Evolutionary conservation across 2,329 filamentous ascomycete species (phyloP), one percentile per base, ranked within the genome.

Genomic region (Alternaria alternata): DNA sequence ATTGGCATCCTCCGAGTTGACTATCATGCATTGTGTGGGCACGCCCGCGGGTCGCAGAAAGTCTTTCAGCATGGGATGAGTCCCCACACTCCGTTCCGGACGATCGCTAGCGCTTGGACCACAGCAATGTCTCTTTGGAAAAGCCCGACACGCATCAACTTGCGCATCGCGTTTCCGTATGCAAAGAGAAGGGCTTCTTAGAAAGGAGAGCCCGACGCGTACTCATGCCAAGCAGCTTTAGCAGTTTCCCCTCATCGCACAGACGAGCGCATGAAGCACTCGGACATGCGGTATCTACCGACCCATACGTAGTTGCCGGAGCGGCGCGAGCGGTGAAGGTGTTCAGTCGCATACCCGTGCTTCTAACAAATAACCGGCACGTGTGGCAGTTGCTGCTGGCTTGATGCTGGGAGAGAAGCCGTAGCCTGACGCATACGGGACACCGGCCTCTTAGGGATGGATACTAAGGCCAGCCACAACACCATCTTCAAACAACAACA

Each of bases 361-460:
- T 54, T 42, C 34, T 59, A 32, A 11, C 52, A 18, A 16, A 26
- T 51, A 20, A 38, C n/a, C 41, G 41, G 32, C 48, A 51, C 52
- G 30, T 56, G 46, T 56, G 46, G 39, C 52, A 51, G 32, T 39
- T 47, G 39, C 32, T 56, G 30, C 57, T 39, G 36, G 57, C 57
- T 61, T 63, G 28, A 63, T 67, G 59, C 64, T 56, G 52, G 64
- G 12, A 51, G 20, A 26, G n/a, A 52, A 26, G 52, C 39, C 18
- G 44, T 59, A 46, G 57, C 52, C 59, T 44, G 62, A 64, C 64
- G 44, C 46, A 53, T 51, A 47, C 54, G 49, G 54, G 54, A 63
- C 62, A 49, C 64, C 42, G 64, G 62, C 46, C 48, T 57, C 42
- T 46, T 38, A 61, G 51, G 51, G 16, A 46, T 44, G 49, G 48